Evolutionary conservation across 306 rosid genomes (phyloP).

Genomic region (Castanea crenata): DNA sequence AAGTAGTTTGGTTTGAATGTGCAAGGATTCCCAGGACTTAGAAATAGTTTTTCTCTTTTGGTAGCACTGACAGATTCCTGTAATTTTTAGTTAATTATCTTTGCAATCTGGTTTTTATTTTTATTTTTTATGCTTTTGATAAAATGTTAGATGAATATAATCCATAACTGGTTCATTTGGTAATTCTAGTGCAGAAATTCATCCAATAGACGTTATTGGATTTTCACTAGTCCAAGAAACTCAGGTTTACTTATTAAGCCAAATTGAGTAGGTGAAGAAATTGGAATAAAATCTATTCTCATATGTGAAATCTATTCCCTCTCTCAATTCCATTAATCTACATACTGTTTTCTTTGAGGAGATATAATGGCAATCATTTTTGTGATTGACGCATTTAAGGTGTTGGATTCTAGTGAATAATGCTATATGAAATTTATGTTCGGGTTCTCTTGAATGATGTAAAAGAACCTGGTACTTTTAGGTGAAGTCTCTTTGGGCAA

Average conservation of each 20-base stretch:
- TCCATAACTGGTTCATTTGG: not conserved
- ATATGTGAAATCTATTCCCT: too few species aligned
- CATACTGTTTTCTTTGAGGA: too few species aligned
- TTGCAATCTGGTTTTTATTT: not conserved
- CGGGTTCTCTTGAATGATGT: too few species aligned
- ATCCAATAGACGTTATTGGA: not conserved
- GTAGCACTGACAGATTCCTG: not conserved
- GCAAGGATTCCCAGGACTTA: not conserved
- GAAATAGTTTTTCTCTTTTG: not conserved
- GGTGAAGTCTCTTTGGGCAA: too few species aligned
- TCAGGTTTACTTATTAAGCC: too few species aligned
- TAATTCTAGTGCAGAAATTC: not conserved
- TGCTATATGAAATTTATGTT: too few species aligned
- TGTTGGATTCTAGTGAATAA: too few species aligned
- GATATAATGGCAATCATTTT: too few species aligned
- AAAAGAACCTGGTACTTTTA: too few species aligned
- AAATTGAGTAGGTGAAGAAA: not conserved
- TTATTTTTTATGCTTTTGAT: not conserved
- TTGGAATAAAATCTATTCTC: too few species aligned
- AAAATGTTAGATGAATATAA: not conserved
- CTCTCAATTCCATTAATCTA: too few species aligned
- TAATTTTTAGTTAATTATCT: not conserved
- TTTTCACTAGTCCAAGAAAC: not conserved
- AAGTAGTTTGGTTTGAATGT: slow-evolving; percentile 19
- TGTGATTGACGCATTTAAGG: too few species aligned